Evolutionary conservation across 2,329 filamentous ascomycete genomes (phyloP).

Genomic region (Pestalotiopsis sp.): DNA sequence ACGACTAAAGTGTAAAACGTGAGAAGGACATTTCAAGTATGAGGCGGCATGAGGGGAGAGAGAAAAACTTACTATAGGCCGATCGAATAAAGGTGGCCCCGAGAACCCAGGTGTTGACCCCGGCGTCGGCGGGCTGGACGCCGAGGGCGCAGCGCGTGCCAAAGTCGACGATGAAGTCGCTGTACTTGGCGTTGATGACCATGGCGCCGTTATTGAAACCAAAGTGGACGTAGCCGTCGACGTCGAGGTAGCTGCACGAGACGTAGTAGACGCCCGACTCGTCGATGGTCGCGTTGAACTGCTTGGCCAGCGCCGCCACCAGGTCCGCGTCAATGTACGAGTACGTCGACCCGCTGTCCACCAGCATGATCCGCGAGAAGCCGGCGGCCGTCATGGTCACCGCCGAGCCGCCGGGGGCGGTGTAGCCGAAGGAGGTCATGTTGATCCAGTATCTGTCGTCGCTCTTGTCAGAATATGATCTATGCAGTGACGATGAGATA

Average conservation of each 20-base stretch:
- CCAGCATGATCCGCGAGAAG: constrained; percentile 46
- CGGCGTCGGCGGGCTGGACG: constrained; percentile 33
- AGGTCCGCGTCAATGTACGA: constrained; percentile 62
- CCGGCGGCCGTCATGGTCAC: constrained; percentile 26
- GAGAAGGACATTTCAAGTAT: constrained; percentile 9
- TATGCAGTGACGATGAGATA: too few relatives aligned
- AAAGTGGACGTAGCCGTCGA: constrained; percentile 43
- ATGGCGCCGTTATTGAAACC: constrained; percentile 42
- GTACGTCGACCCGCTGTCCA: constrained; percentile 64
- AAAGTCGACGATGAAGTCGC: constrained; percentile 41
- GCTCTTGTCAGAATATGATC: neutral
- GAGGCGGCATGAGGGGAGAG: neutral
- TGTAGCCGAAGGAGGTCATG: constrained; percentile 35
- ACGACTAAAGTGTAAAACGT: constrained; percentile 29
- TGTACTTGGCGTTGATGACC: constrained; percentile 43
- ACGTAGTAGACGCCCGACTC: constrained; percentile 27
- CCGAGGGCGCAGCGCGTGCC: constrained; percentile 35
- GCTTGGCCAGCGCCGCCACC: constrained; percentile 38
- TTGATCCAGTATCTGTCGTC: constrained; percentile 36
- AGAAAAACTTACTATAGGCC: constrained; percentile 32
- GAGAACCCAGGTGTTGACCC: constrained; percentile 33
- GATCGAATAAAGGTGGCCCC: constrained; percentile 38
- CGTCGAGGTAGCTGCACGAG: constrained; percentile 38
- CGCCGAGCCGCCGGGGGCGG: constrained; percentile 24
- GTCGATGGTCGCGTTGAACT: constrained; percentile 31